Base-by-base conservation (phyloP, 495 filamentous ascomycete species). In the Lophiotrema nucula region DNA sequence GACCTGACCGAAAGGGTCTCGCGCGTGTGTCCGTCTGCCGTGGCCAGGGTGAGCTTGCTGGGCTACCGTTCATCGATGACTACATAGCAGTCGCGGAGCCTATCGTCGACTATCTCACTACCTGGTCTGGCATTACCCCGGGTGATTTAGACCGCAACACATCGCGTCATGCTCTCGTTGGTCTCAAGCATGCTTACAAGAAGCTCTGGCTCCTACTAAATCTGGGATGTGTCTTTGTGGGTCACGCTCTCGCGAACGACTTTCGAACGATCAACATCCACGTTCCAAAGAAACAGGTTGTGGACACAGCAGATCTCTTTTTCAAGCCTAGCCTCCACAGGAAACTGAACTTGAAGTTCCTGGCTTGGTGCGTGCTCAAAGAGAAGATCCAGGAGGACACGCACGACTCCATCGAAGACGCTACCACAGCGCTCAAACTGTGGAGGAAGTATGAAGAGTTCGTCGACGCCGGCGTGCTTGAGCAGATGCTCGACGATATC, bases 241-340 rank as follows among this genome's bases (percentile, higher is more conserved):
- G 93, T 6, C 93, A 99, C 70, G 90, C 91, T 8, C 74, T 99
- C 22, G 84, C 85, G 45, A 91, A 92, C 50, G 93, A 99, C 68
- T 99, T 97, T 75, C 89, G 93, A 33, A 93, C 90, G 47, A 95
- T 96, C 74, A 97, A 99, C 69, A 96, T 99, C 51, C 88, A 96
- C 68, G 87, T 98, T 4, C 93, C 95, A 2, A 90, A 89, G 70
- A 72, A 80, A 26, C 93, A 99, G 68, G 87, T 95, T 15, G 87
- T 97, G 28, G 93, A 99, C 71, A 99, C 93, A 1, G 88, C 89
- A 43, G 84, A 91, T 43, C 77, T 95, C 16, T 97, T 92, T 75
- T 90, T 87, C 73, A 78, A 88, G 46, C 79, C 83, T 73, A 63
- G 81, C 65, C 71, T 81, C 1, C 71, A 83, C 54, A 87, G 93